Conservation (phyloP, 495 filamentous ascomycete genomes). For the Niebla homalea region DNA sequence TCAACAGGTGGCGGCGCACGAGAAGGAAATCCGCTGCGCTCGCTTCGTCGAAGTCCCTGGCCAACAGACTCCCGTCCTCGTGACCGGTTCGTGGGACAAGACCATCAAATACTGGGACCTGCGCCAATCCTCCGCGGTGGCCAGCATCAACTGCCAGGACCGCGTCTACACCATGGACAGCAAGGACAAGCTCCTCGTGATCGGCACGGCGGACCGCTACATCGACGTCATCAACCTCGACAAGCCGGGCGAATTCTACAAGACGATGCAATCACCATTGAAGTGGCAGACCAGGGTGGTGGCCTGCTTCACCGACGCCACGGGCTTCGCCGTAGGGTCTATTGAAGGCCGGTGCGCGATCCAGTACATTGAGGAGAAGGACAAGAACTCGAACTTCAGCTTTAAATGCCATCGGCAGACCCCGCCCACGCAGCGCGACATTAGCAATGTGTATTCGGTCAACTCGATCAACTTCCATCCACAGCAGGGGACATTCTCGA, state of each 20-base stretch:
- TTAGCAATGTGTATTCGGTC: slow-evolving; percentile 75
- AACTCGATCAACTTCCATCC: slow-evolving; percentile 88
- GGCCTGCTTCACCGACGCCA: slow-evolving; percentile 70
- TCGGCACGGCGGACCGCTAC: slow-evolving; percentile 77
- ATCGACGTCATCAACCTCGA: slow-evolving; percentile 77
- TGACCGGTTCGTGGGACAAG: slow-evolving; percentile 93
- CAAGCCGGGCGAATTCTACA: slow-evolving; percentile 65
- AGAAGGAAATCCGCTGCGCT: slow-evolving; percentile 63
- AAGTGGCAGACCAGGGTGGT: slow-evolving; percentile 82
- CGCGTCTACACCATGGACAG: slow-evolving; percentile 82
- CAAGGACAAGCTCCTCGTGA: slow-evolving; percentile 60
- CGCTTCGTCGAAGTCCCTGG: slow-evolving; percentile 56
- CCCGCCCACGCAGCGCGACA: slow-evolving; percentile 44
- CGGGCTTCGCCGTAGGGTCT: slow-evolving; percentile 74
- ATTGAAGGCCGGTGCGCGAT: slow-evolving; percentile 85
- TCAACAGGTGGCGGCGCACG: slow-evolving; percentile 62
- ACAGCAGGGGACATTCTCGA: slow-evolving; percentile 76
- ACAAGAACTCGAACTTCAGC: slow-evolving; percentile 68
- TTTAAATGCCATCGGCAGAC: slow-evolving; percentile 89
- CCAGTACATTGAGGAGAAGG: slow-evolving; percentile 79
- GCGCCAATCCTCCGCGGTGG: slow-evolving; percentile 49
- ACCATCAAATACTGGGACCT: slow-evolving; percentile 94
- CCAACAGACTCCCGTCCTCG: slow-evolving; percentile 48
- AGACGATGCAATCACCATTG: slow-evolving; percentile 69
- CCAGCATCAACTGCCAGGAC: slow-evolving; percentile 54